Percentiles rank a stretch among this genome's conserved stretches.
These are phyloP conservation scores for Xylariaceae sp. DNA, from an alignment of 2,329 filamentous ascomycete species.

Conservation along the genomic window DNA sequence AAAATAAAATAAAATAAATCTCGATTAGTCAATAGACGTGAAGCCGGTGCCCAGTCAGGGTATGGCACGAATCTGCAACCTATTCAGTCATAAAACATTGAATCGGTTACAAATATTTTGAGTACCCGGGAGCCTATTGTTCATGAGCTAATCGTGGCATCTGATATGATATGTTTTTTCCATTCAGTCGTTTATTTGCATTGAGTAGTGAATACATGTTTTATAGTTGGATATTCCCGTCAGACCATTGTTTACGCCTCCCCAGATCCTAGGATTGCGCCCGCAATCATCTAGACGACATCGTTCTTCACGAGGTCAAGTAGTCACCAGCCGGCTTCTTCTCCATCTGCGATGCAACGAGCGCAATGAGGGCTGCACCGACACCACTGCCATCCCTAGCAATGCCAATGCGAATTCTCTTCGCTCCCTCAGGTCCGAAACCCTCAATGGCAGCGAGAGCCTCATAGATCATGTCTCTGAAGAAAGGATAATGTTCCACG, in stretches of 20 bases:
- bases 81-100: no score
- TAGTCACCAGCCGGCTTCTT: constrained; percentile 46
- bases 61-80: no score
- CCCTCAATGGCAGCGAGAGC: constrained; percentile 75
- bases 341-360: constrained; percentile 76
- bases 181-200: constrained; percentile 16
- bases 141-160: background rate
- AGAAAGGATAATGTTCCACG: constrained; percentile 94
- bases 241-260: constrained; percentile 30
- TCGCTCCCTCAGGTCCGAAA: constrained; percentile 77
- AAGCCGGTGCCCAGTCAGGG: no score
- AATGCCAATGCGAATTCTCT: constrained; percentile 89
- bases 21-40: no score
- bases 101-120: no score
- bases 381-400: constrained; percentile 96
- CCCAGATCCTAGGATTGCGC: constrained; percentile 29
- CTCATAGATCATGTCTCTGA: constrained; percentile 85
- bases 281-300: constrained; percentile 37
- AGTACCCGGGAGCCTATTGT: no score
- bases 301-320: constrained; percentile 45
- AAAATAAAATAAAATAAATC: no score
- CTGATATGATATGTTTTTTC: background rate
- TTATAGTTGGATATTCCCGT: constrained; percentile 4
- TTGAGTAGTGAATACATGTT: constrained; percentile 24
- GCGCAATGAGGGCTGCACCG: constrained; percentile 92